Evolutionary conservation across 169 alveolate species (phyloP).

Genomic region (Cryptosporidium ryanae): DNA sequence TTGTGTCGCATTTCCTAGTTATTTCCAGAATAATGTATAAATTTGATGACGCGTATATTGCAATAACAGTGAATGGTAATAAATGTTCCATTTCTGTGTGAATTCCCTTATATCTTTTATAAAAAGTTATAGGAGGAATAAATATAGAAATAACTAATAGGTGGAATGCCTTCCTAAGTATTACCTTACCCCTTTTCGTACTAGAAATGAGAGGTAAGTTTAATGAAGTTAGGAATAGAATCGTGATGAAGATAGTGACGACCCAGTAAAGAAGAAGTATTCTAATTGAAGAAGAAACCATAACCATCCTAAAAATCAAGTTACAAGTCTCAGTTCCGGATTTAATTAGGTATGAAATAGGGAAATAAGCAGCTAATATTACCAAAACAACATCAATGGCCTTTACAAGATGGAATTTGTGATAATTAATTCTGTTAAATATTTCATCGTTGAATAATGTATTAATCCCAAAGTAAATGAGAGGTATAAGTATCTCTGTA

Average conservation of each 20-base stretch:
- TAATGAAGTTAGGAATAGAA: neutral
- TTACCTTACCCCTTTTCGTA: neutral
- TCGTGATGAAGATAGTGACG: neutral
- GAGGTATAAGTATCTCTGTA: constrained; percentile 13
- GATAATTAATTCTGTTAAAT: neutral
- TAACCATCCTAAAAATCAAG: constrained; percentile 1
- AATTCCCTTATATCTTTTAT: neutral
- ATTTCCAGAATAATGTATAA: constrained; percentile 21
- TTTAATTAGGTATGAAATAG: neutral
- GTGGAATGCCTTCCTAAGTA: constrained; percentile 40
- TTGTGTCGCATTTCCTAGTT: constrained; percentile 15
- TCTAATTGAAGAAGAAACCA: neutral
- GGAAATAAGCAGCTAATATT: neutral
- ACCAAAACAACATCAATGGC: neutral
- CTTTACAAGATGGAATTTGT: neutral
- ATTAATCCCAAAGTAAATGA: constrained; percentile 5
- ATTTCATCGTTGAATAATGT: neutral
- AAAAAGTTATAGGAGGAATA: constrained; percentile 34
- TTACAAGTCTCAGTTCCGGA: neutral
- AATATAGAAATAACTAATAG: constrained; percentile 20
- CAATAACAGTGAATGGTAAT: constrained; percentile 23
- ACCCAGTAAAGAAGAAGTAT: constrained; percentile 30
- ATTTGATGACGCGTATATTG: constrained; percentile 7
- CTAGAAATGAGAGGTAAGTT: neutral
- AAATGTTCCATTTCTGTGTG: neutral